Evolutionary conservation across 495 filamentous ascomycete genomes (phyloP).

Genomic region (Penicillium simplicissimum): DNA sequence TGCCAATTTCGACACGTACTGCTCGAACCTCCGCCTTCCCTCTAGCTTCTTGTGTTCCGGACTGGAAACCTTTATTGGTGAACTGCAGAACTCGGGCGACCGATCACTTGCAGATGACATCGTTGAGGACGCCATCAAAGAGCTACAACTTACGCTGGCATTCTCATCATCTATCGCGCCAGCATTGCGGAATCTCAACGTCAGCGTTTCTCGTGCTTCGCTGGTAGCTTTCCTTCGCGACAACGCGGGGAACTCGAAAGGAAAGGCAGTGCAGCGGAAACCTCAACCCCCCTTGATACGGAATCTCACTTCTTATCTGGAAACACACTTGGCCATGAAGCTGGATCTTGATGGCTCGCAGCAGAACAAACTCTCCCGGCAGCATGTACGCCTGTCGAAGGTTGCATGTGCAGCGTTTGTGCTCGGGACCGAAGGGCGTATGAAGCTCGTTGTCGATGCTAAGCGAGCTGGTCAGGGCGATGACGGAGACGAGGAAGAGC

Average conservation of each 20-base stretch:
- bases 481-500: neutral
- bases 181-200: constrained; percentile 47
- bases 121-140: constrained; percentile 38
- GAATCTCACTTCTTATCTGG: constrained; percentile 46
- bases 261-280: constrained; percentile 17
- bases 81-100: constrained; percentile 8
- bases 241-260: constrained; percentile 3
- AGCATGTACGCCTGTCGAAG: constrained; percentile 49
- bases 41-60: constrained; percentile 39
- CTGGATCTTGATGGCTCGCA: constrained; percentile 35
- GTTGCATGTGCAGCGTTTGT: constrained; percentile 57
- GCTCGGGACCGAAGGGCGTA: constrained; percentile 50
- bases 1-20: constrained; percentile 54
- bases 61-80: constrained; percentile 34
- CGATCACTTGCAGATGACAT: constrained; percentile 4
- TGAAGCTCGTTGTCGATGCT: constrained; percentile 49
- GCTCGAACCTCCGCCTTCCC: constrained; percentile 43
- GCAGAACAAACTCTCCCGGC: constrained; percentile 18
- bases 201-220: constrained; percentile 44
- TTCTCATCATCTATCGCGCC: constrained; percentile 43
- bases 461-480: constrained; percentile 25
- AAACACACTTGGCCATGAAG: constrained; percentile 52
- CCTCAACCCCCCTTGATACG: constrained; percentile 37
- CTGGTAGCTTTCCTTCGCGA: constrained; percentile 28
- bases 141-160: constrained; percentile 43